Base-by-base conservation (phyloP, 768 basidiomycete species). In the Jaapia argillacea region DNA sequence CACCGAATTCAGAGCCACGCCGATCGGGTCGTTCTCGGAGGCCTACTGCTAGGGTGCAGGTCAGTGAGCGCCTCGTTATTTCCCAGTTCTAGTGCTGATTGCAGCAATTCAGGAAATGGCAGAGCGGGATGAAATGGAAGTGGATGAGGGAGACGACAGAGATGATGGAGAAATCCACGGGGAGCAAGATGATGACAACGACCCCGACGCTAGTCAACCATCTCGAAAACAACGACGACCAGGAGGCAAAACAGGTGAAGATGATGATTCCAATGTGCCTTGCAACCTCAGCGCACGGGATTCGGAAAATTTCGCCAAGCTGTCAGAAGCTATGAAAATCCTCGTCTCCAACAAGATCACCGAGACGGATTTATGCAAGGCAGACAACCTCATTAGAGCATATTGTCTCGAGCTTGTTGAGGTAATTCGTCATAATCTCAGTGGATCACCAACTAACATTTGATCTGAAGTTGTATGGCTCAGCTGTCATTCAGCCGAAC, bases 401-500 rank as follows among this genome's bases (percentile, higher is more conserved):
- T 60, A 62, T 26, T 47, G 45, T 36, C 10, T 12, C 0, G 54
- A 58, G 22, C 44, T 61, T 1, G 40, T 57, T 2, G 40, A 47
- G 41, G 56, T 57, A 36, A 3, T 51, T 45, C 5, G n/a, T n/a
- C 13, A 28, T 14, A 5, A 33, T 16, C 16, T 33, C 28, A 10
- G 28, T 33, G 28, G 28, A 33, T 16, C 28, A 33, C 28, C 28
- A 10, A 33, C 43, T 6, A 50, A 56, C 42, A 43, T 47, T 51
- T 31, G 44, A 52, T 38, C 14, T 36, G 25, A 18, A 66, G 63
- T 43, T 64, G 1, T 65, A 66, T 39, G 59, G 64, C 0, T 46
- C 49, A 0, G 48, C 43, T 0, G 49, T 54, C 2, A 56, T 69
- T 5, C 50, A 51, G 18, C 67, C 61, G 3, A 69, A 68, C 45